These are phyloP conservation scores for Cyclospora cayetanensis DNA, from an alignment of 169 alveolate genomes.

Conservation along the genomic window DNA sequence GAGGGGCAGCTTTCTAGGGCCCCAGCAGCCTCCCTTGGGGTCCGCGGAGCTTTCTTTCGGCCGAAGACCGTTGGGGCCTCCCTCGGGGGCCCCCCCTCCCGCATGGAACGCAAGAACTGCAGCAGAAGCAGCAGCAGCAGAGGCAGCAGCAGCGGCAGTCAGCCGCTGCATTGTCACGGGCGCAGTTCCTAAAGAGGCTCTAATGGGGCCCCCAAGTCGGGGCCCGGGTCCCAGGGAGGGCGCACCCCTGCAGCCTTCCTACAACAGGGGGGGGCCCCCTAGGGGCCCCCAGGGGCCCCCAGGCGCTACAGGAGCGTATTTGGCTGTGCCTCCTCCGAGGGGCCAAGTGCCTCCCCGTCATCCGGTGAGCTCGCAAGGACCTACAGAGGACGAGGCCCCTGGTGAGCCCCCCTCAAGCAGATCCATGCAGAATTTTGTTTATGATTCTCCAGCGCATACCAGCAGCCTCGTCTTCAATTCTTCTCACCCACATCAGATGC, in stretches of 20 bases:
- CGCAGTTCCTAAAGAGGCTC: background rate
- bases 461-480: background rate
- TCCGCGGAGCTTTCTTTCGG: background rate
- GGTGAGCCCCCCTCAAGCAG: background rate
- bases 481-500: background rate
- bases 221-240: background rate
- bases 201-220: background rate
- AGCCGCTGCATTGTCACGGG: constrained; percentile 49
- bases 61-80: background rate
- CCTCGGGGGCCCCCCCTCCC: background rate
- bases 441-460: background rate
- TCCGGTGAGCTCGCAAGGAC: background rate
- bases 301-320: background rate
- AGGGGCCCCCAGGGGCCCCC: constrained; percentile 9
- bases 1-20: background rate
- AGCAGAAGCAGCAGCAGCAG: constrained; percentile 68
- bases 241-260: background rate
- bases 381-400: background rate
- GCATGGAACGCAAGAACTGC: constrained; percentile 9
- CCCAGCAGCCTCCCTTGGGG: background rate
- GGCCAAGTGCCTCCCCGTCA: background rate
- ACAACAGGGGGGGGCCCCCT: background rate
- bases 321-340: background rate
- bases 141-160: constrained; percentile 66
- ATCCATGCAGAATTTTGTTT: too few relatives aligned